These are phyloP conservation scores for Neltuma alba DNA, from an alignment of 306 rosid genomes.

Conservation along the genomic window DNA sequence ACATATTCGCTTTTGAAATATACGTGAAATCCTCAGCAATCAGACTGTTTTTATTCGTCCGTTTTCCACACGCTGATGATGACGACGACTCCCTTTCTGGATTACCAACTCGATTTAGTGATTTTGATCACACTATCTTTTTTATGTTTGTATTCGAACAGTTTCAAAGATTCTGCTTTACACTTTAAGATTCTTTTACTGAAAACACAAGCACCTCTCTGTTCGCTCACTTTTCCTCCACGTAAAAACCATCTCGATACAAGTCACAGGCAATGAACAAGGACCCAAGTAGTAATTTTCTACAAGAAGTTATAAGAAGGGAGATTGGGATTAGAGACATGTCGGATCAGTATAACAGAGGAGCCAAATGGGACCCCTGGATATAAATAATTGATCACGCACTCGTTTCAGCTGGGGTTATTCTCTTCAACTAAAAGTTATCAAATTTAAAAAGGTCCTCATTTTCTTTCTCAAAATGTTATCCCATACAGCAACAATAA, in stretches of 20 bases:
- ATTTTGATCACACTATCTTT: slow-evolving; percentile 25
- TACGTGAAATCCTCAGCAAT: slow-evolving; percentile 2
- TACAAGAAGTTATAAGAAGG: background rate
- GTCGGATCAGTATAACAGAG: background rate
- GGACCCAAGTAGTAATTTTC: background rate
- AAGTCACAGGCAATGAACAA: background rate
- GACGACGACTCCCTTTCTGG: background rate
- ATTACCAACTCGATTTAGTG: slow-evolving; percentile 1
- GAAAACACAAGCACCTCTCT: background rate
- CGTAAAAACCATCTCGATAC: background rate
- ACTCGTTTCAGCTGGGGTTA: slow-evolving; percentile 42
- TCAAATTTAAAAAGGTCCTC: background rate
- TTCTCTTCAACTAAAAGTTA: slow-evolving; percentile 27
- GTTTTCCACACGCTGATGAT: slow-evolving; percentile 12
- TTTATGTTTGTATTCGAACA: slow-evolving; percentile 8
- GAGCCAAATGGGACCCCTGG: slow-evolving; percentile 5
- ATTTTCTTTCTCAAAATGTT: slow-evolving; percentile 3
- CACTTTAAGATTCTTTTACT: background rate
- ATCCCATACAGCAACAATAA: slow-evolving; percentile 8
- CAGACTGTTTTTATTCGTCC: background rate
- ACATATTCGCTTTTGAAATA: slow-evolving; percentile 7
- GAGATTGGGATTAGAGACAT: background rate
- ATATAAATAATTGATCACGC: slow-evolving; percentile 39
- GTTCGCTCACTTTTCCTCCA: background rate
- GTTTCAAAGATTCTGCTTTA: slow-evolving; percentile 16